Conservation (phyloP, 1,284 basidiomycete genomes). For the Trametes versicolor region DNA sequence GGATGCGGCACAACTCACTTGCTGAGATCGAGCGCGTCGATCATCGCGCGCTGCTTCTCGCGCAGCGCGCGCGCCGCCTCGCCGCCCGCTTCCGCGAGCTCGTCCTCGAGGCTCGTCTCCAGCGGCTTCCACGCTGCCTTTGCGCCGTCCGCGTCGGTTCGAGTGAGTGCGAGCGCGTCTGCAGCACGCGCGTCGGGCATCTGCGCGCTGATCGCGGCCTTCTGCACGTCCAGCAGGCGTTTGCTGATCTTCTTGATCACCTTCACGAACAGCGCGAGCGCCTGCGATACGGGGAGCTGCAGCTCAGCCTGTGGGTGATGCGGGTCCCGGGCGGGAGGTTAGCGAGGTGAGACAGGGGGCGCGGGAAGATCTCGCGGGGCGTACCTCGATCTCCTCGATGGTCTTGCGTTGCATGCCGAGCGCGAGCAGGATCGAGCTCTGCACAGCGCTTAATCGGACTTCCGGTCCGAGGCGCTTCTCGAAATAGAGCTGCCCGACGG, state of each 20-base stretch:
- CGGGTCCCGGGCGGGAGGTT: neutral
- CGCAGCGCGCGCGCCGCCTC: constrained; percentile 58
- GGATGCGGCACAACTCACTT: constrained; percentile 68
- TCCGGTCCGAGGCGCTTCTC: constrained; percentile 74
- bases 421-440: constrained; percentile 89
- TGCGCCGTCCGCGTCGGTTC: constrained; percentile 36
- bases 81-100: constrained; percentile 79
- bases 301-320: constrained; percentile 69
- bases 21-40: constrained; percentile 85
- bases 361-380: constrained; percentile 31
- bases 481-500: constrained; percentile 86
- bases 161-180: constrained; percentile 30
- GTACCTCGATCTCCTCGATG: constrained; percentile 89
- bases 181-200: constrained; percentile 49
- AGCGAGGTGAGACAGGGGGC: neutral
- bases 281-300: constrained; percentile 86
- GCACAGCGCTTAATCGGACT: constrained; percentile 81
- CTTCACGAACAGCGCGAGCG: constrained; percentile 93
- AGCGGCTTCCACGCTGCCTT: constrained; percentile 60
- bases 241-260: constrained; percentile 88
- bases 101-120: constrained; percentile 63
- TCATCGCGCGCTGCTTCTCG: constrained; percentile 85
- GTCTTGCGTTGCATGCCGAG: constrained; percentile 93
- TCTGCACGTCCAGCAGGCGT: constrained; percentile 84
- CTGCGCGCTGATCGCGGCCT: constrained; percentile 73